These are phyloP conservation scores for Alternaria brassicicola DNA, from an alignment of 2,329 filamentous ascomycete genomes.

Conservation along the genomic window DNA sequence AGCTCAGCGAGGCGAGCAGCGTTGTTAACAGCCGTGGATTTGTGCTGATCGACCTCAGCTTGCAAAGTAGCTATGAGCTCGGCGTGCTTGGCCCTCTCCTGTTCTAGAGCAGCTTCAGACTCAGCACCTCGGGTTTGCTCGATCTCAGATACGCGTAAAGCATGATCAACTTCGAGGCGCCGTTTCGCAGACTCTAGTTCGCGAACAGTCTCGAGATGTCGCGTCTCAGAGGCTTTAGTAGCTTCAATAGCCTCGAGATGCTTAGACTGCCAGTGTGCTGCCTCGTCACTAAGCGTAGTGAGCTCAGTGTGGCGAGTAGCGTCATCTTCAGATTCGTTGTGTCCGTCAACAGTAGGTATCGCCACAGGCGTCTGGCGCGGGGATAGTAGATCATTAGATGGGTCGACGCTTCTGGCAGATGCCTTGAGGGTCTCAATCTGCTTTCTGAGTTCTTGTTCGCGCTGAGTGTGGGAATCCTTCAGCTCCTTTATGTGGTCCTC, in stretches of 20 bases:
- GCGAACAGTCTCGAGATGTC: constrained; percentile 73
- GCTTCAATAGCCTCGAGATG: constrained; percentile 73
- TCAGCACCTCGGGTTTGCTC: constrained; percentile 38
- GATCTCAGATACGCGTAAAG: constrained; percentile 36
- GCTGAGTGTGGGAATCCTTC: constrained; percentile 71
- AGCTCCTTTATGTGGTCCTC: constrained; percentile 77
- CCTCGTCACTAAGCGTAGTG: constrained; percentile 70
- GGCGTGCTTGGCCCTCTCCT: constrained; percentile 54
- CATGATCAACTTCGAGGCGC: constrained; percentile 46
- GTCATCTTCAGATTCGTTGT: constrained; percentile 30
- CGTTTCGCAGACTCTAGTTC: constrained; percentile 70
- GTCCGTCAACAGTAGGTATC: constrained; percentile 7
- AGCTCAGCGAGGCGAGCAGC: constrained; percentile 72
- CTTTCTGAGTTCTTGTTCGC: constrained; percentile 74
- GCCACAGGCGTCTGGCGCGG: constrained; percentile 16
- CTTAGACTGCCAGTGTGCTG: constrained; percentile 75
- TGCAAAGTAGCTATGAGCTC: constrained; percentile 66
- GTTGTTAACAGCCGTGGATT: constrained; percentile 72
- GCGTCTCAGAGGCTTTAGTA: constrained; percentile 73
- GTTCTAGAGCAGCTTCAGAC: constrained; percentile 44
- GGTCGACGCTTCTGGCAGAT: constrained; percentile 50
- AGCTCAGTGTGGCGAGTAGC: constrained; percentile 63
- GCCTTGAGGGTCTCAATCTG: constrained; percentile 73
- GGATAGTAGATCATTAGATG: constrained; percentile 26
- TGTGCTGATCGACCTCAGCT: constrained; percentile 80